Conservation (phyloP, 2,329 filamentous ascomycete genomes). For the Hymenotorrendiella dingleyae region DNA sequence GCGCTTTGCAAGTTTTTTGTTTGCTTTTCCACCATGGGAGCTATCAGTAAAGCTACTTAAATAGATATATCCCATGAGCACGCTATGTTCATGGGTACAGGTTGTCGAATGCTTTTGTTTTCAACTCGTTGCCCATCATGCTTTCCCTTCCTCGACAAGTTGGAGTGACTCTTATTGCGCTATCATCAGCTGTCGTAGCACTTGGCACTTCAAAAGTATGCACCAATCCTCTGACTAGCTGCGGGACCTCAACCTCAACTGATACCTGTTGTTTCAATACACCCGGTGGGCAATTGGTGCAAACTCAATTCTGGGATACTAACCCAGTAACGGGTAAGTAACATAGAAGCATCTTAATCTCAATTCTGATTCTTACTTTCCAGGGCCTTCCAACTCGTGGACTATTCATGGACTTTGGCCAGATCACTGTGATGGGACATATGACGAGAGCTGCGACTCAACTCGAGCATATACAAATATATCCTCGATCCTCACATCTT, state of each 20-base stretch:
- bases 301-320: conserved; percentile 76
- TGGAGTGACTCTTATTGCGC: conserved; percentile 5
- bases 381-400: conserved; percentile 40
- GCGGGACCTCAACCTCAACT: conserved; percentile 52
- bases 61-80: no score
- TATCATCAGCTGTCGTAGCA: conserved; percentile 13
- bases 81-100: no score
- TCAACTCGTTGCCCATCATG: neutral
- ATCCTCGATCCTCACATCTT: conserved; percentile 50
- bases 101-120: no score
- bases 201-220: conserved; percentile 22
- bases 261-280: conserved; percentile 72
- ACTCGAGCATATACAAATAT: conserved; percentile 60
- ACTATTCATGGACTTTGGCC: conserved; percentile 65
- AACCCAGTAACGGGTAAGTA: conserved; percentile 43
- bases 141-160: neutral
- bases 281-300: conserved; percentile 64
- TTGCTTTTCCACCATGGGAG: no score
- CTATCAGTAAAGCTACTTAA: no score
- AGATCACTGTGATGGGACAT: conserved; percentile 64
- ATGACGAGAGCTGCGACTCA: conserved; percentile 59
- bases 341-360: neutral
- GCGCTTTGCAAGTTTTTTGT: neutral
- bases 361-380: neutral
- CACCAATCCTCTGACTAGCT: conserved; percentile 32